A percentile compares a stretch with the other conserved stretches of the same genome.
These are phyloP conservation scores for Podosphaera xanthii DNA, from an alignment of 2,329 filamentous ascomycete genomes.

Conservation along the genomic window DNA sequence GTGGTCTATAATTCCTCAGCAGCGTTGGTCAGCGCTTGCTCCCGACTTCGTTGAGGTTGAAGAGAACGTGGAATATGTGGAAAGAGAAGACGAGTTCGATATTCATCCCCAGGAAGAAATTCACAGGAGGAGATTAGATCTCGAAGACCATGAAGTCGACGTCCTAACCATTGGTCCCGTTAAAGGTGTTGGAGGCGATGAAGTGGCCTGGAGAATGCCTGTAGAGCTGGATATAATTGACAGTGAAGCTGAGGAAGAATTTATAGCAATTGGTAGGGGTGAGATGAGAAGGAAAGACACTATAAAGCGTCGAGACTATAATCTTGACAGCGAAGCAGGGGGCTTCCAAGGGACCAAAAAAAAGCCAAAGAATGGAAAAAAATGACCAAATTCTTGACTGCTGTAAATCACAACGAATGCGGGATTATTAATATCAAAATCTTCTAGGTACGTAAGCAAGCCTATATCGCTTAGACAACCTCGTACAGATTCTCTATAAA, in stretches of 20 bases:
- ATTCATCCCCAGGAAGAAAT: constrained; percentile 90
- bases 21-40: constrained; percentile 90
- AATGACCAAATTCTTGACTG: constrained; percentile 2
- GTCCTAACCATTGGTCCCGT: constrained; percentile 55
- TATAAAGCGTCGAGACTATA: constrained; percentile 46
- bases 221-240: constrained; percentile 82
- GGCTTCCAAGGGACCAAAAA: constrained; percentile 18
- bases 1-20: constrained; percentile 86
- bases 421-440: too few species aligned
- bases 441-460: too few species aligned
- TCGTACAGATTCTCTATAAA: too few species aligned
- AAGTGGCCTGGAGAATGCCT: constrained; percentile 61
- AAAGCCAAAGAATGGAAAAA: constrained; percentile 8
- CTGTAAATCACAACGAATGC: too few species aligned
- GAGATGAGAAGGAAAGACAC: constrained; percentile 76
- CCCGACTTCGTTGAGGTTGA: constrained; percentile 95
- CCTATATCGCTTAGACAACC: too few species aligned
- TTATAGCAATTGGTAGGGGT: constrained; percentile 42
- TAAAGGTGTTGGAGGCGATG: constrained; percentile 24
- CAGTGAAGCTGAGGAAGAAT: constrained; percentile 88
- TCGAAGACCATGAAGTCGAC: constrained; percentile 85
- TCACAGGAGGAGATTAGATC: constrained; percentile 69
- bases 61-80: constrained; percentile 92
- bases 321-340: constrained; percentile 25
- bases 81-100: constrained; percentile 92